phyloP scores from a whole-genome alignment of 2,329 filamentous ascomycete genomes.

The Colletotrichum gloeosporioides region DNA sequence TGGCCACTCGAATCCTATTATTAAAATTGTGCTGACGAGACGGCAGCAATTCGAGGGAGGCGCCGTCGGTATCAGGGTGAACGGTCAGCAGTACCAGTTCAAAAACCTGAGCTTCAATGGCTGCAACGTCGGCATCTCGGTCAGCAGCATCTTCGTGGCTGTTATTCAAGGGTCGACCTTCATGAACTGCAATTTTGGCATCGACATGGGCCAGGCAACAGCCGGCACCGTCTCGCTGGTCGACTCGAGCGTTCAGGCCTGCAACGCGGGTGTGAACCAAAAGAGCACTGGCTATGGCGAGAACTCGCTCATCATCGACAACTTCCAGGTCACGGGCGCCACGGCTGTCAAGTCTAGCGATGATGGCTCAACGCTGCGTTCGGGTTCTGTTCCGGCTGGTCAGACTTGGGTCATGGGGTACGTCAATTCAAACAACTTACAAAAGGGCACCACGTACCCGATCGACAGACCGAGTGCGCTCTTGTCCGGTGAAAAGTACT shows the following conservation, averaged over 20 bases:
- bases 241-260: constrained; percentile 30
- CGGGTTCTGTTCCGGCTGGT: constrained; percentile 21
- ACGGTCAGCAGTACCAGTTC: constrained; percentile 39
- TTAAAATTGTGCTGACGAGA: not conserved
- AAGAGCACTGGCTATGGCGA: constrained; percentile 28
- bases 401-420: constrained; percentile 32
- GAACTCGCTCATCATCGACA: constrained; percentile 33
- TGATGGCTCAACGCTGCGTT: constrained; percentile 20
- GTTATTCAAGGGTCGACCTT: constrained; percentile 33
- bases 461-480: constrained; percentile 36
- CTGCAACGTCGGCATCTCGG: constrained; percentile 32
- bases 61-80: constrained; percentile 32
- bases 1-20: too few relatives aligned
- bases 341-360: constrained; percentile 26
- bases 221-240: constrained; percentile 32
- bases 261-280: constrained; percentile 29
- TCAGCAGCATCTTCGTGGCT: constrained; percentile 30
- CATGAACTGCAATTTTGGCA: constrained; percentile 31
- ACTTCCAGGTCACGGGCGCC: constrained; percentile 28
- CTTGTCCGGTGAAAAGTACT: constrained; percentile 35
- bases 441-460: constrained; percentile 32
- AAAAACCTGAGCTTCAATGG: constrained; percentile 35
- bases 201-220: constrained; percentile 31
- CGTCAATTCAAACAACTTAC: constrained; percentile 29
- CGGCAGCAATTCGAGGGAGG: constrained; percentile 34